These are phyloP conservation scores for Protomyces gravidus DNA, from an alignment of 1,139 yeast species.

Conservation along the genomic window DNA sequence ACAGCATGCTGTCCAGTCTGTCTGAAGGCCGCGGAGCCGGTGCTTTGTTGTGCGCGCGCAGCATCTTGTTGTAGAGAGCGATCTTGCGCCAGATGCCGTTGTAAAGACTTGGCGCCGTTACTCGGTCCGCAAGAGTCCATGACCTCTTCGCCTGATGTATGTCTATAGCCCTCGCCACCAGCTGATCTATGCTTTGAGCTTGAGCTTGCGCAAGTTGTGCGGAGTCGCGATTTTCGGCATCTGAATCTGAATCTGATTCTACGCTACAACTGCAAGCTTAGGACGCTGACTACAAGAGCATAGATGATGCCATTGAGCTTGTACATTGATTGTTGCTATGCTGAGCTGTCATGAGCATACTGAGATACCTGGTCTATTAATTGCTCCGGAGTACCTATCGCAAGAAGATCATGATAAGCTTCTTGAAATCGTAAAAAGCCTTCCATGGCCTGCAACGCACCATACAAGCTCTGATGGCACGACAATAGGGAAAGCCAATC, in stretches of 20 bases:
- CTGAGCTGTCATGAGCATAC: background rate
- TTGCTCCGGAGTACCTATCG: background rate
- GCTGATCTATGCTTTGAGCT: no score
- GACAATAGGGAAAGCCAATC: background rate
- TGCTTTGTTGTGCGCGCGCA: background rate
- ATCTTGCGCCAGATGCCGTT: constrained; percentile 16
- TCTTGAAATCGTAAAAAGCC: background rate
- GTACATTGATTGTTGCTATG: background rate
- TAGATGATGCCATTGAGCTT: no score
- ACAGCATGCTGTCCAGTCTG: background rate
- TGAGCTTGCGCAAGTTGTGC: no score
- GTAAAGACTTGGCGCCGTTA: constrained; percentile 17
- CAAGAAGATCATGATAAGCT: background rate
- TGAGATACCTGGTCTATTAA: background rate
- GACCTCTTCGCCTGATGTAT: no score
- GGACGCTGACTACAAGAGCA: no score
- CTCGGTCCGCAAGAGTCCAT: constrained; percentile 22
- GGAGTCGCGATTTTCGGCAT: no score
- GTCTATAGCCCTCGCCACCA: no score
- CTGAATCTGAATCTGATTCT: no score
- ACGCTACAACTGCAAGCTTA: background rate
- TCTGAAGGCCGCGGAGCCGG: background rate
- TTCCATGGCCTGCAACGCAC: background rate
- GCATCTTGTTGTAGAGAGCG: constrained; percentile 8
- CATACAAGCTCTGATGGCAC: background rate